Base-by-base conservation (phyloP, 176 grass and related monocot genomes). In the Oryza punctata region DNA sequence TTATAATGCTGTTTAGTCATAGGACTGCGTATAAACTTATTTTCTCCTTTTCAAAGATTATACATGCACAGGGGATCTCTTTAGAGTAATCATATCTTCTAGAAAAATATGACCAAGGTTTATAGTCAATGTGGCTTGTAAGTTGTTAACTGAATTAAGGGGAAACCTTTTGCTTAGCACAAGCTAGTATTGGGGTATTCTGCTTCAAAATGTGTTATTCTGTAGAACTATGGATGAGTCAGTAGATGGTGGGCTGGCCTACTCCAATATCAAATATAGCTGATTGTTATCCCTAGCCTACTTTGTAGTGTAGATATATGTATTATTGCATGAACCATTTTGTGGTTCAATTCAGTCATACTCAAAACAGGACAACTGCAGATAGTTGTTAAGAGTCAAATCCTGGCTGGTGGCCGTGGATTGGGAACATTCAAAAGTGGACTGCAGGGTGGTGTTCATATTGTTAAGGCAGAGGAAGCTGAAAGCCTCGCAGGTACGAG, bases 381-480 rank as follows among this genome's bases (percentile, higher is more conserved):
- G 96, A 86, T 99, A 80, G 96, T 99, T 71, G 96, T 99, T 63
- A 99, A 99, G 82, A 99, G 96, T 75, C 97, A 99, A 89, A 94
- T 99, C 85, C 97, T 99, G 75, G 97, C 97, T 84, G 93, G 97
- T 29, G 97, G 93, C 38, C 87, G 97, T 86, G 97, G 97, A 49
- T 78, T 99, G 86, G 97, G 97, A 75, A 94, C 97, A 63, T 99
- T 99, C 77, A 96, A 99, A 89, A 99, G 89, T 90, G 97, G 97
- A 81, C 81, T 99, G 38, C 72, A 99, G 87, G 97, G 93, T 61
- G 97, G 97, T 16, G 97, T 99, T 49, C 97, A 99, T 96, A 99
- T 99, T 86, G 93, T 99, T 69, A 99, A 99, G 81, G 81, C 86
- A 32, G 97, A 99, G 54, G 93, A 99, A 72, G 93, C 91, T 6